Evolutionary conservation across 1,139 yeast genomes (phyloP).

Genomic region (Kurtzmaniella quercitrusa): DNA sequence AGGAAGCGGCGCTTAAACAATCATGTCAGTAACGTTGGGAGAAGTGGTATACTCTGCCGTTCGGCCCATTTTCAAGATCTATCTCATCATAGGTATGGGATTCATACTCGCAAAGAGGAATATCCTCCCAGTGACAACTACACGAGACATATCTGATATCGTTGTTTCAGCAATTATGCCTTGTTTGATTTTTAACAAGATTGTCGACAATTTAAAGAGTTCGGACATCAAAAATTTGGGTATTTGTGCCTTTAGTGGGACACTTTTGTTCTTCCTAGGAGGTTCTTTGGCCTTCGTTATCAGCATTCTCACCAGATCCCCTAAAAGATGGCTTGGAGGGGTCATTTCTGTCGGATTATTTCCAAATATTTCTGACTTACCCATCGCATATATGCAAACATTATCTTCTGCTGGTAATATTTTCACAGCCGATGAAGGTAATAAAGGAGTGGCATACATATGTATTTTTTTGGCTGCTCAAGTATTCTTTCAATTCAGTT

Average conservation of each 20-base stretch:
- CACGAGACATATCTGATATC: conserved; percentile 68
- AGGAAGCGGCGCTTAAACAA: not conserved
- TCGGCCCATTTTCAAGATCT: conserved; percentile 85
- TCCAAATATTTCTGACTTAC: conserved; percentile 74
- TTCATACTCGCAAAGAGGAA: conserved; percentile 61
- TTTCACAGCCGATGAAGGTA: conserved; percentile 57
- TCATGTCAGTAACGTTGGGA: conserved; percentile 42
- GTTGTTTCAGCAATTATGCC: conserved; percentile 75
- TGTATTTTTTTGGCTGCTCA: conserved; percentile 76
- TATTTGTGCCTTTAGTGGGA: conserved; percentile 56
- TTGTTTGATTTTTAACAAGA: conserved; percentile 71
- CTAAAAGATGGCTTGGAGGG: conserved; percentile 80
- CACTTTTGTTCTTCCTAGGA: conserved; percentile 40
- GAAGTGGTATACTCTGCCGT: conserved; percentile 73
- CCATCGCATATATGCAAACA: conserved; percentile 85
- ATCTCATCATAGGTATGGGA: conserved; percentile 70
- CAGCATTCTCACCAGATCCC: conserved; percentile 43
- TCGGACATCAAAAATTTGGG: conserved; percentile 74
- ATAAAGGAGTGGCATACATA: conserved; percentile 81
- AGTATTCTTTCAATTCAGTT: conserved; percentile 64
- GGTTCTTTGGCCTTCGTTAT: conserved; percentile 31
- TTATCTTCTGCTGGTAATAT: conserved; percentile 59
- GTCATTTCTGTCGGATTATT: conserved; percentile 61
- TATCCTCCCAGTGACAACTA: conserved; percentile 68
- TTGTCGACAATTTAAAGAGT: conserved; percentile 66